Percentiles rank a stretch among this genome's conserved stretches.
phyloP scores from a whole-genome alignment of 1,139 yeast species.

The Yamadazyma pseudoaaseri region DNA sequence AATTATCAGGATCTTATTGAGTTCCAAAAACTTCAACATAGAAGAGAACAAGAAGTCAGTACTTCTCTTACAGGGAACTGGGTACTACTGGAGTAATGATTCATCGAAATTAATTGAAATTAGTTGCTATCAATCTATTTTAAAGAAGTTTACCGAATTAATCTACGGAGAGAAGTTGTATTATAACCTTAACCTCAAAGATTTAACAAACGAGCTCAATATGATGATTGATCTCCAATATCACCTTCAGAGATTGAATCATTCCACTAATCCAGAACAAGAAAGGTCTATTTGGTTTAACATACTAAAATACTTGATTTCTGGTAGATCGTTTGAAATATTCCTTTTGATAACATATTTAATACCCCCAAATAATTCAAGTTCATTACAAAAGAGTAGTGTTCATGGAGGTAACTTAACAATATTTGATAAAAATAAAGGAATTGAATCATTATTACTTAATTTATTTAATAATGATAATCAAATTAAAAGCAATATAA shows the following conservation, averaged over 20 bases:
- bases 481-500: conserved; percentile 40
- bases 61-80: conserved; percentile 42
- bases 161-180: conserved; percentile 32
- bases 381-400: conserved; percentile 40
- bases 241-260: conserved; percentile 39
- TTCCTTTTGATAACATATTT: conserved; percentile 42
- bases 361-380: conserved; percentile 44
- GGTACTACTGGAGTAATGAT: conserved; percentile 46
- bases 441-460: conserved; percentile 41
- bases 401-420: conserved; percentile 44
- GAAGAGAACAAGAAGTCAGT: conserved; percentile 21
- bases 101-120: conserved; percentile 41
- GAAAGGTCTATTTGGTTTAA: conserved; percentile 43
- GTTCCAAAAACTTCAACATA: conserved; percentile 37
- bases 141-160: conserved; percentile 37
- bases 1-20: conserved; percentile 38
- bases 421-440: conserved; percentile 47
- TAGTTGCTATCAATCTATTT: conserved; percentile 42
- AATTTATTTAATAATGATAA: conserved; percentile 36
- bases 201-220: conserved; percentile 41
- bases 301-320: conserved; percentile 41
- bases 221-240: conserved; percentile 46
- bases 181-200: conserved; percentile 37
- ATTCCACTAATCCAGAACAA: conserved; percentile 13
- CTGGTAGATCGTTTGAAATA: conserved; percentile 45